Conservation (phyloP, 257 asterid species). For the Solanum pinnatisectum region DNA sequence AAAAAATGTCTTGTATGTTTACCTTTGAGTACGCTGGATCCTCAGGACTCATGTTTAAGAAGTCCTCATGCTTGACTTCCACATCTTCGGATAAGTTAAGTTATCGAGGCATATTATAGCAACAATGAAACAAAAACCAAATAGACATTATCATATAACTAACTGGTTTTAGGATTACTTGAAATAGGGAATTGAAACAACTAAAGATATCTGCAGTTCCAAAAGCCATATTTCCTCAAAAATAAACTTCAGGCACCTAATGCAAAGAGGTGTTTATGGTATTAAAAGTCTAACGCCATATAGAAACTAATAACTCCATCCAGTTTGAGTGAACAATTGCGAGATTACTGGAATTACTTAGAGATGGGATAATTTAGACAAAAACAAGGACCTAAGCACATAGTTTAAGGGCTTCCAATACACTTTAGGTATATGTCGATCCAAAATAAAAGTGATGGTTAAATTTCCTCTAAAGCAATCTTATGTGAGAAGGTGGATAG, state of each 20-base stretch:
- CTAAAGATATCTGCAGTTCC: neutral
- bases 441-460: neutral
- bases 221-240: neutral
- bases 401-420: neutral
- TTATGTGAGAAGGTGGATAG: neutral
- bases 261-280: neutral
- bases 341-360: neutral
- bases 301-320: neutral
- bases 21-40: constrained; percentile 70
- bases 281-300: neutral
- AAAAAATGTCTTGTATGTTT: neutral
- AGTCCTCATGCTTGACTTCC: constrained; percentile 61
- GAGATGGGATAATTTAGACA: neutral
- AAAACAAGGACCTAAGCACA: neutral
- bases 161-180: neutral
- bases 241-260: neutral
- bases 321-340: neutral
- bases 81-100: constrained; percentile 70
- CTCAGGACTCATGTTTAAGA: constrained; percentile 59
- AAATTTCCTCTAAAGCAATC: neutral
- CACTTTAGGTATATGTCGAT: neutral
- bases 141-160: neutral
- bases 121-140: neutral
- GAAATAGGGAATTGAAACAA: neutral
- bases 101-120: neutral